These are phyloP conservation scores for Aureobasidium sp. DNA, from an alignment of 2,329 filamentous ascomycete genomes.

Conservation along the genomic window DNA sequence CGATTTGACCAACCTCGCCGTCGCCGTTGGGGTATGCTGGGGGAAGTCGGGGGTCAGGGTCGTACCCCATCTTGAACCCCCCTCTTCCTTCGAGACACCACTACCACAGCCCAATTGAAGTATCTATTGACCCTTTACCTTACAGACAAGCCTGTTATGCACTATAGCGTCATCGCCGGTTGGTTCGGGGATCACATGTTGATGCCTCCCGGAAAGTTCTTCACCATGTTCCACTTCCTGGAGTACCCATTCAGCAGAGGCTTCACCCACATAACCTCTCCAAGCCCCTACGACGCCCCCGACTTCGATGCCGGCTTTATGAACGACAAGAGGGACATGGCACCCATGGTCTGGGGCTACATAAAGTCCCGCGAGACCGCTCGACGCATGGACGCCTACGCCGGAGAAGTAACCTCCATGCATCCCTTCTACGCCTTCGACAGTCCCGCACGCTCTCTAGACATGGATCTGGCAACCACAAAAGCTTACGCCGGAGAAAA, in stretches of 20 bases:
- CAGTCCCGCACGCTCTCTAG: constrained; percentile 58
- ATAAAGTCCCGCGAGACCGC: constrained; percentile 76
- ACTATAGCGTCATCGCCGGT: constrained; percentile 46
- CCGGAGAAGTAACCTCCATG: constrained; percentile 57
- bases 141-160: constrained; percentile 73
- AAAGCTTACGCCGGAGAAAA: constrained; percentile 66
- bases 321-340: constrained; percentile 80
- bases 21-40: too few relatives aligned
- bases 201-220: constrained; percentile 70
- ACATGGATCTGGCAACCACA: constrained; percentile 67
- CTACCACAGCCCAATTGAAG: too few relatives aligned
- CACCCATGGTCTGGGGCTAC: constrained; percentile 55
- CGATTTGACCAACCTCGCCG: too few relatives aligned
- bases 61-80: too few relatives aligned
- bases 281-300: constrained; percentile 53
- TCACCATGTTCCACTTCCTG: constrained; percentile 76
- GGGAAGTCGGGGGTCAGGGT: too few relatives aligned
- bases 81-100: too few relatives aligned
- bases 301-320: constrained; percentile 56
- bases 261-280: constrained; percentile 59
- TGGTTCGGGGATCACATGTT: constrained; percentile 39
- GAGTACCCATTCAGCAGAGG: constrained; percentile 71
- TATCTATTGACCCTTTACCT: too few relatives aligned
- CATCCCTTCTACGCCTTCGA: constrained; percentile 67
- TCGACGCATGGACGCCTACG: constrained; percentile 63